Evolutionary conservation across 805 yeast species (phyloP), one percentile per base, ranked within the genome.

Genomic region (Cyberlindnera galapagoensis): DNA sequence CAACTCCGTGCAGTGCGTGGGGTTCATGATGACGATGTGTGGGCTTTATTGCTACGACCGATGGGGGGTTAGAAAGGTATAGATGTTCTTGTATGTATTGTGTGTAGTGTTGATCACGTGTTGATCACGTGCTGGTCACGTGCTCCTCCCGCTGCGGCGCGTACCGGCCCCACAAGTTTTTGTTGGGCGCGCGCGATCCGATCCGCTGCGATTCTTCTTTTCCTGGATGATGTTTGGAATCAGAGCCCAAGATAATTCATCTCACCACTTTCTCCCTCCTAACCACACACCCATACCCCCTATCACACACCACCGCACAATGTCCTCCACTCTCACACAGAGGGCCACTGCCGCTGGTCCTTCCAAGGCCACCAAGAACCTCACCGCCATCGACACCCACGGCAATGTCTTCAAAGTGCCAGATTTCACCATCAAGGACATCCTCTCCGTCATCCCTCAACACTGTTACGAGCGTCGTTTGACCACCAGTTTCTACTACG

Each of bases 381-480:
- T 26, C 21, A 60, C 64, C 27, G 74, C 80, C n/a, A 33, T 46
- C 13, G 50, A 46, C 30, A 41, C 48, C 9, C 28, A 30, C 24
- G 92, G 92, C 15, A 67, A 77, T 40, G 73, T 65, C 40, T 83
- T 80, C 56, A 70, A 69, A 35, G 90, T 72, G 7, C 94, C 94
- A 15, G 83, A 79, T 51, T 80, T 59, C 61, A 60, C 86, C 42
- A 81, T 83, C 57, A 81, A 81, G 68, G 85, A 81, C 35, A 72
- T 83, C 37, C 61, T 84, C 39, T 63, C 65, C 31, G 80, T 77
- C 24, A 84, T 83, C 49, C 94, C 94, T 26, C 56, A 70, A 28
- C 75, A 76, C 50, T 81, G 90, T 56, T 84, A 78, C 61, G 74
- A 81, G 52, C 69, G 92, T 50, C 61, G 75, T 34, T 49, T 74